Percentiles rank a stretch among this genome's conserved stretches.
These are phyloP conservation scores for Thermothelomyces thermophilus DNA, from an alignment of 2,329 filamentous ascomycete species.

Conservation along the genomic window DNA sequence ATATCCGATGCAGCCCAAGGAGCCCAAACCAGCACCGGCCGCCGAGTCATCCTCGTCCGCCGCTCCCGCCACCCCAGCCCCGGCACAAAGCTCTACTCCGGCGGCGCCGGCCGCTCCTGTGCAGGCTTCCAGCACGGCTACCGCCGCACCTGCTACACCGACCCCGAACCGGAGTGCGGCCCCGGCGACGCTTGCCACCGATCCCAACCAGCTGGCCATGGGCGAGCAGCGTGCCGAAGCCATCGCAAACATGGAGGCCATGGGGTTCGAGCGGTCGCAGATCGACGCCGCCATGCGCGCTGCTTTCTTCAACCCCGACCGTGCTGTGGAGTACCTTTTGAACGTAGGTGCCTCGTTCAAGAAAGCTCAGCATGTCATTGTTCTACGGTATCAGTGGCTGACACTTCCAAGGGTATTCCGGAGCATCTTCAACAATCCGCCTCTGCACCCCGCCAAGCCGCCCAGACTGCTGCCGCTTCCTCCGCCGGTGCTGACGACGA, in stretches of 20 bases:
- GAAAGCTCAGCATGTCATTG: background rate
- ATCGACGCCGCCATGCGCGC: slow-evolving; percentile 94
- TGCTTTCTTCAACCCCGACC: slow-evolving; percentile 93
- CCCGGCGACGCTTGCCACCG: slow-evolving; percentile 41
- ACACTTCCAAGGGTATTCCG: slow-evolving; percentile 67
- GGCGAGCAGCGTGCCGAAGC: slow-evolving; percentile 75
- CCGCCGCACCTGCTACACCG: slow-evolving; percentile 43
- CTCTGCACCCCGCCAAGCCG: slow-evolving; percentile 28
- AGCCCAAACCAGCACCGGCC: slow-evolving; percentile 37
- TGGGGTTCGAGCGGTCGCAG: slow-evolving; percentile 85
- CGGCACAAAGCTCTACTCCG: slow-evolving; percentile 44
- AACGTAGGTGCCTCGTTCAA: slow-evolving; percentile 51
- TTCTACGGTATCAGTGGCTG: background rate
- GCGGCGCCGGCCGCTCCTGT: slow-evolving; percentile 46
- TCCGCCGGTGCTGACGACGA: slow-evolving; percentile 49
- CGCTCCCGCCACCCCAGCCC: slow-evolving; percentile 55
- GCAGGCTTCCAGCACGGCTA: slow-evolving; percentile 24
- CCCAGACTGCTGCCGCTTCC: slow-evolving; percentile 36
- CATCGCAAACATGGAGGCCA: slow-evolving; percentile 89
- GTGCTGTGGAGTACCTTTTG: slow-evolving; percentile 91
- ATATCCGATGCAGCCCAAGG: slow-evolving; percentile 16
- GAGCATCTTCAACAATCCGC: slow-evolving; percentile 59
- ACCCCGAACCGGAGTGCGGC: slow-evolving; percentile 36
- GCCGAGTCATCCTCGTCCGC: slow-evolving; percentile 53
- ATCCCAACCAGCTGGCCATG: slow-evolving; percentile 78